A percentile compares a stretch with the other conserved stretches of the same genome.
Conservation (phyloP, 257 asterid genomes). For the Echium plantagineum region DNA sequence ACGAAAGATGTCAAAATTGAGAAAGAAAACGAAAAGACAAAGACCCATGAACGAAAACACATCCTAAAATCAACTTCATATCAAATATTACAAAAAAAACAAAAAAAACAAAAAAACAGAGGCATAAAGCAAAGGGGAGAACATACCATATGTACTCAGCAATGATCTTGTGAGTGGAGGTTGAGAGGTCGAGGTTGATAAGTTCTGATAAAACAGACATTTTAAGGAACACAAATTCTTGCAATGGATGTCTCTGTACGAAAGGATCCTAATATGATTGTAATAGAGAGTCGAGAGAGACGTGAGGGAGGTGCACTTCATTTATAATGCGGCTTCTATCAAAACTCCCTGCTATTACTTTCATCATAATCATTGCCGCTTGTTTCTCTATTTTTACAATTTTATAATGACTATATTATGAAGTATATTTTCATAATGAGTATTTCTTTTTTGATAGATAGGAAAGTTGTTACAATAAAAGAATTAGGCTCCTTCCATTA, state of each 20-base stretch:
- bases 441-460: too few species aligned
- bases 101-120: constrained; percentile 1
- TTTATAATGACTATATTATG: too few species aligned
- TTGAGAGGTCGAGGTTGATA: constrained; percentile 30
- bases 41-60: not conserved
- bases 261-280: not conserved
- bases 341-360: not conserved
- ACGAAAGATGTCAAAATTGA: not conserved
- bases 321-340: not conserved
- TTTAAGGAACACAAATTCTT: not conserved
- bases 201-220: constrained; percentile 33
- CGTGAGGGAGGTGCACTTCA: not conserved
- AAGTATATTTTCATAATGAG: too few species aligned
- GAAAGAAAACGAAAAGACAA: not conserved
- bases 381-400: too few species aligned
- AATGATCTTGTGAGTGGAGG: constrained; percentile 24
- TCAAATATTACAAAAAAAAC: not conserved
- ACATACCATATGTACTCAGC: constrained; percentile 50
- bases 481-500: too few species aligned
- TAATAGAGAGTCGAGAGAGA: not conserved
- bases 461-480: too few species aligned
- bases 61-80: not conserved
- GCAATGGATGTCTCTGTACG: not conserved
- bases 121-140: not conserved
- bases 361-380: too few species aligned